Base-by-base conservation (phyloP, 768 basidiomycete species). In the Boletus tylopilopsis region DNA sequence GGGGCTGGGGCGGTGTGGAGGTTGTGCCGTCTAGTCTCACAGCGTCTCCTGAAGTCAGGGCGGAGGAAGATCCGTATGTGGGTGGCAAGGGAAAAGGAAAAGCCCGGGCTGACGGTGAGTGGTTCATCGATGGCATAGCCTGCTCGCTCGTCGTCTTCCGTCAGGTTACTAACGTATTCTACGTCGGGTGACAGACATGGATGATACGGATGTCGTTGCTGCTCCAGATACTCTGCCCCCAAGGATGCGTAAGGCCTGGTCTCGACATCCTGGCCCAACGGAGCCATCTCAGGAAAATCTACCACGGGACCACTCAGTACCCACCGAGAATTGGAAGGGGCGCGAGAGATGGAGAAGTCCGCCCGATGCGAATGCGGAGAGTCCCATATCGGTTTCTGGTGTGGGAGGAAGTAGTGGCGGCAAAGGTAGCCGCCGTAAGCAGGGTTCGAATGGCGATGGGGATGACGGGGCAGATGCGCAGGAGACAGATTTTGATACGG, bases 1-100 rank as follows among this genome's bases (percentile, higher is more conserved):
- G 85, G 1, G 85, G 86, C 4, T 74, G 86, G 68, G 74, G 77
- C 19, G 83, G 83, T 0, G 76, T 84, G 23, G 82, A 84, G 70
- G 74, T 84, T 67, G 71, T 77, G 11, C 60, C 71, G 5, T 61
- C 60, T 21, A 59, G 64, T 47, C 47, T 64, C 13, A 23, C 12
- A 16, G 24, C 60, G 5, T 64, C 42, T 48, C 58, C 57, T 36
- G 50, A 53, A 6, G 39, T 57, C 19, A 24, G 23, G n/a, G 8
- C 0, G 27, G 66, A 51, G 50, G 56, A 49, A 7, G 39, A 52
- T 43, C 10, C 16, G 4, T 35, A 35, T 6, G 37, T 38, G 22
- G 10, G 15, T 51, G 13, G 36, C 6, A 66, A 64, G 36, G 51
- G 54, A 6, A 66, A 64, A 35, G 52, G 45, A 2, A 60, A 43